Evolutionary conservation across 2,329 filamentous ascomycete species (phyloP).

Genomic region (Cercospora sojina): DNA sequence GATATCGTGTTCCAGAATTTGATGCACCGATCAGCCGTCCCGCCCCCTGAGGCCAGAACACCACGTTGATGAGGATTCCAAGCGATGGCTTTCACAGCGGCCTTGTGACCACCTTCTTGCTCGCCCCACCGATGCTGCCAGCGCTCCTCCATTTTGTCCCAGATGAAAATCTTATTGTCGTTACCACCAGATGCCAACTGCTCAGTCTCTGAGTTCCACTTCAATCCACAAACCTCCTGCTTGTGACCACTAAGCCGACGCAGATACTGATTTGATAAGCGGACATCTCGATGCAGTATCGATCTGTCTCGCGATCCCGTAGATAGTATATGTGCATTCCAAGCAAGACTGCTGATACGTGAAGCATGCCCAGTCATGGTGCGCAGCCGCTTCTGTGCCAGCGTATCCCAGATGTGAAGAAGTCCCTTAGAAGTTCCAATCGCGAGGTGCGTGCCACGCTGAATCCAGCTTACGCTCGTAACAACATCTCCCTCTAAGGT

Average conservation of each 20-base stretch:
- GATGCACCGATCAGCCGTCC: constrained; percentile 92
- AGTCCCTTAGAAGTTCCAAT: constrained; percentile 93
- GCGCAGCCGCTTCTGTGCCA: constrained; percentile 76
- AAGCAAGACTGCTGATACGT: constrained; percentile 88
- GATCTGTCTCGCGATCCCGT: constrained; percentile 90
- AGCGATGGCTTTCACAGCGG: constrained; percentile 94
- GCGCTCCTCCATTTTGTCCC: constrained; percentile 92
- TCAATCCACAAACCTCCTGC: constrained; percentile 93
- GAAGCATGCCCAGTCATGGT: constrained; percentile 97
- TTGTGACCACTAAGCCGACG: constrained; percentile 89
- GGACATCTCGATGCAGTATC: constrained; percentile 94
- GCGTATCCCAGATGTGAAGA: constrained; percentile 97
- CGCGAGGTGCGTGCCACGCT: constrained; percentile 86
- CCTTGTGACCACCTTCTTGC: constrained; percentile 91
- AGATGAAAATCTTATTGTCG: constrained; percentile 98
- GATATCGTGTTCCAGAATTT: constrained; percentile 90
- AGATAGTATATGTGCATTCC: constrained; percentile 97
- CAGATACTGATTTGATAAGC: constrained; percentile 86
- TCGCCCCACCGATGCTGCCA: constrained; percentile 93
- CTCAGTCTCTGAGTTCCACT: constrained; percentile 95
- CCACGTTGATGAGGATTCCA: constrained; percentile 97
- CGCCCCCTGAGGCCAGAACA: constrained; percentile 90
- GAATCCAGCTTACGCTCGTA: constrained; percentile 97
- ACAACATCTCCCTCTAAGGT: constrained; percentile 90
- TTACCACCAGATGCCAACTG: constrained; percentile 95